Percentiles rank a stretch among this genome's conserved stretches.
Conservation (phyloP, 2,329 filamentous ascomycete species). For the Trichoderma koningii region DNA sequence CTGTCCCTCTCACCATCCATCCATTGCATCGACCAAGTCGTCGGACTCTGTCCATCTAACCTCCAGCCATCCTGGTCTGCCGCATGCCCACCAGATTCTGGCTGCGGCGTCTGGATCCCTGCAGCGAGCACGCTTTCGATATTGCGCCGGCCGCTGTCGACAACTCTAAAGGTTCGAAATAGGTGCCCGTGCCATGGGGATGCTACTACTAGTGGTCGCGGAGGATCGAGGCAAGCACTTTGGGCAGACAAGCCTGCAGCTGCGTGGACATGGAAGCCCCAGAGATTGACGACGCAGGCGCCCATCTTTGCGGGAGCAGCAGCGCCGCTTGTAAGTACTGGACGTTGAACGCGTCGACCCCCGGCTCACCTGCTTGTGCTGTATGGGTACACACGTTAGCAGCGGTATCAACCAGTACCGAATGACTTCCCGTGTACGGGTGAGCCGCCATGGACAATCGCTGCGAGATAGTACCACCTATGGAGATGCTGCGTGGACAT, state of each 20-base stretch:
- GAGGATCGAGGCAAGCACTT: no score
- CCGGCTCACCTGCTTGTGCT: background rate
- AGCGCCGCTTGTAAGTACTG: background rate
- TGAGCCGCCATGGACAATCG: background rate
- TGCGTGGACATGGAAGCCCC: background rate
- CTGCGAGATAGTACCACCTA: background rate
- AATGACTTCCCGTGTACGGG: constrained; percentile 13
- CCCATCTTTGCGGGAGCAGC: background rate
- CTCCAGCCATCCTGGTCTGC: constrained; percentile 35
- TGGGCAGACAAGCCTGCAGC: no score
- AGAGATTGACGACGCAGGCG: background rate
- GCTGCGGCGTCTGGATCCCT: constrained; percentile 21
- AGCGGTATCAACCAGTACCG: background rate
- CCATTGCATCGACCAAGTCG: constrained; percentile 32
- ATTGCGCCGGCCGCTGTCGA: constrained; percentile 4
- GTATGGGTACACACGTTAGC: background rate
- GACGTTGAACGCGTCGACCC: constrained; percentile 2
- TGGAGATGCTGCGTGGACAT: constrained; percentile 1
- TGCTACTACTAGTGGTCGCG: no score
- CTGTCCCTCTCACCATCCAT: constrained; percentile 17
- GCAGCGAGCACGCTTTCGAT: background rate
- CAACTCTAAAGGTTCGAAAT: constrained; percentile 2
- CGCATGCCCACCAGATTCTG: constrained; percentile 33
- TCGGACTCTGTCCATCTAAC: constrained; percentile 26
- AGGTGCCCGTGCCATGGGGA: background rate